Conservation (phyloP, 495 filamentous ascomycete genomes). For the Geoglossum glabrum region DNA sequence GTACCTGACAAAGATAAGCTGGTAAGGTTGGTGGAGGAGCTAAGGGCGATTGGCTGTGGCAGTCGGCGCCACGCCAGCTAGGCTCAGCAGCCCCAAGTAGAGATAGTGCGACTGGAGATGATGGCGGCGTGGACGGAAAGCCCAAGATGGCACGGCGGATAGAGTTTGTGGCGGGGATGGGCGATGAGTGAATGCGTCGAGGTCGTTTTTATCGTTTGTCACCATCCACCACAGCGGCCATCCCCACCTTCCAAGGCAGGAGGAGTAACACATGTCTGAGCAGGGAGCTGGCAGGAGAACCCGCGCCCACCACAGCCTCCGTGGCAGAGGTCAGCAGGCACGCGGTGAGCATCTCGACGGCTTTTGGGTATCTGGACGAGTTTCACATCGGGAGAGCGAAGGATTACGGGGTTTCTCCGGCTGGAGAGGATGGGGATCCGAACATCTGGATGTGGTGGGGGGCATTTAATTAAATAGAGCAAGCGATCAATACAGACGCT, state of each 20-base stretch:
- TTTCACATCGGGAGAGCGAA: background rate
- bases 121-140: constrained; percentile 10
- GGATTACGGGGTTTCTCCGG: background rate
- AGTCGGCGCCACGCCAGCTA: too few relatives aligned
- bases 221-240: background rate
- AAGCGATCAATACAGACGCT: too few relatives aligned
- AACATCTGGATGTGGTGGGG: background rate
- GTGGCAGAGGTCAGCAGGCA: too few relatives aligned
- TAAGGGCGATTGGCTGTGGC: background rate
- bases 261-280: too few relatives aligned
- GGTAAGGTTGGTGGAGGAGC: background rate
- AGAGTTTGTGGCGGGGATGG: background rate
- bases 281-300: too few relatives aligned
- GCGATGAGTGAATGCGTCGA: background rate
- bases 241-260: too few relatives aligned
- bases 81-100: too few relatives aligned
- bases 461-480: background rate
- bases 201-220: background rate
- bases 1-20: background rate
- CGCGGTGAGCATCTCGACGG: background rate
- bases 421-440: background rate
- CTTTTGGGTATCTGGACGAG: background rate
- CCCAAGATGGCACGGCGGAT: background rate
- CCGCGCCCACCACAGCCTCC: too few relatives aligned
- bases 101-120: background rate